Evolutionary conservation across 306 rosid genomes (phyloP), one percentile per base, ranked within the genome.

Genomic region (Vigna radiata): DNA sequence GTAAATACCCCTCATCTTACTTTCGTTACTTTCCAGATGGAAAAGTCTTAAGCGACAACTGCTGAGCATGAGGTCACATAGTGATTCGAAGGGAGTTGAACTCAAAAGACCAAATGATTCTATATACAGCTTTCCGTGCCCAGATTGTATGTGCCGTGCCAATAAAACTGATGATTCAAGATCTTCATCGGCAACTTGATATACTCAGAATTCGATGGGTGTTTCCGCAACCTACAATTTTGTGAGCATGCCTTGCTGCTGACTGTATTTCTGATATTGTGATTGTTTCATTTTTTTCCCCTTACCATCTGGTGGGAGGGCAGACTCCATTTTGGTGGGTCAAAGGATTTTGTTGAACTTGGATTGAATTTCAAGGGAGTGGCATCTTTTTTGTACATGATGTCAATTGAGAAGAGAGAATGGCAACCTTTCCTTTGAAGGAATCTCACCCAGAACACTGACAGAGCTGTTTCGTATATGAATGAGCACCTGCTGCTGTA

Each of bases 51-150:
- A 88, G 88, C 91, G 99, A 7, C 98, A 95, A 66, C 83, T 95
- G 88, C 81, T 89, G 81, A 85, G 15, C 78, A 88, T 95, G 89
- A 89, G 99, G 61, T 79, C 89, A 36, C 97, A 95, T 81, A 89
- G 99, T 16, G 99, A 92, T 87, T 87, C 92, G 37, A 95, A 95
- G 88, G 99, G 99, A 48, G 85, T 84, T 69, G 99, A 95, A 82
- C 82, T 92, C 46, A 95, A 88, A 86, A 90, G 97, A 77, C 96
- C 95, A 11, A 95, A 82, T 72, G 97, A 95, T 85, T 95, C 99
- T 0, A 85, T 95, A 78, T 95, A 95, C 79, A 85, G 96, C 85
- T 92, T 89, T 68, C 99, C 99, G 2, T 95, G 99, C 93, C 99
- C 99, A 6, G 96, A 95, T 84, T 95, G 99, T 84, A 95, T 95